phyloP scores from a whole-genome alignment of 768 basidiomycete species.

The Trametes villosa region DNA sequence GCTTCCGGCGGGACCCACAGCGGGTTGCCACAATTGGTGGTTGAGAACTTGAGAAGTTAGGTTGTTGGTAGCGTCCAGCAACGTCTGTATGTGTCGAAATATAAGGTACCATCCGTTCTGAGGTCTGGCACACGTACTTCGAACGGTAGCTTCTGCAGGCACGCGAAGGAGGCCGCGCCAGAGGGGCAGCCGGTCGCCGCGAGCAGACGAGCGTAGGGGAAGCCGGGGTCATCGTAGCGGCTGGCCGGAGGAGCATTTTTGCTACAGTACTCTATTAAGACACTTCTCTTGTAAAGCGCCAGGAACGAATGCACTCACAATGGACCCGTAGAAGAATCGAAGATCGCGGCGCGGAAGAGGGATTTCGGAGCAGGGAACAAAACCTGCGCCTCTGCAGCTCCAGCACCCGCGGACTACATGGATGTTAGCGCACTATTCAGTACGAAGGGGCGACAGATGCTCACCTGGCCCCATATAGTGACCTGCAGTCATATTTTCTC shows the following conservation, averaged over 20 bases:
- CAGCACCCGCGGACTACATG: conserved; percentile 54
- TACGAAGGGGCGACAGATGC: neutral
- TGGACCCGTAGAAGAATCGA: conserved; percentile 57
- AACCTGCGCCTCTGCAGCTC: conserved; percentile 53
- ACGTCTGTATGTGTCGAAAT: conserved; percentile 38
- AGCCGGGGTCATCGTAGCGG: conserved; percentile 35
- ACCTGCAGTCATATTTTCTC: conserved; percentile 36
- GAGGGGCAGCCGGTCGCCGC: conserved; percentile 26
- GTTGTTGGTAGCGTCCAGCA: conserved; percentile 51
- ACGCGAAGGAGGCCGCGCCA: conserved; percentile 29
- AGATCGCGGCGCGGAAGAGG: conserved; percentile 57
- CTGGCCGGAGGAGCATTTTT: conserved; percentile 43
- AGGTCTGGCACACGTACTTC: conserved; percentile 36
- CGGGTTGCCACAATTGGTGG: conserved; percentile 59
- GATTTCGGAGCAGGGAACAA: conserved; percentile 42
- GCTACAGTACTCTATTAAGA: conserved; percentile 34
- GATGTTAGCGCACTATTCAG: neutral
- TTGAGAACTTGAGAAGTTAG: conserved; percentile 54
- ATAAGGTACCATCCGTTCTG: conserved; percentile 40
- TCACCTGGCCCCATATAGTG: conserved; percentile 60
- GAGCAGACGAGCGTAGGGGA: conserved; percentile 30
- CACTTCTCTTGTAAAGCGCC: neutral
- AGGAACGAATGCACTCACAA: conserved; percentile 43
- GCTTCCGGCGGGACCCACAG: conserved; percentile 56
- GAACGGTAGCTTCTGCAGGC: conserved; percentile 31